Evolutionary conservation across 306 rosid genomes (phyloP), one percentile per base, ranked within the genome.

Genomic region (Casuarina cunninghamiana): DNA sequence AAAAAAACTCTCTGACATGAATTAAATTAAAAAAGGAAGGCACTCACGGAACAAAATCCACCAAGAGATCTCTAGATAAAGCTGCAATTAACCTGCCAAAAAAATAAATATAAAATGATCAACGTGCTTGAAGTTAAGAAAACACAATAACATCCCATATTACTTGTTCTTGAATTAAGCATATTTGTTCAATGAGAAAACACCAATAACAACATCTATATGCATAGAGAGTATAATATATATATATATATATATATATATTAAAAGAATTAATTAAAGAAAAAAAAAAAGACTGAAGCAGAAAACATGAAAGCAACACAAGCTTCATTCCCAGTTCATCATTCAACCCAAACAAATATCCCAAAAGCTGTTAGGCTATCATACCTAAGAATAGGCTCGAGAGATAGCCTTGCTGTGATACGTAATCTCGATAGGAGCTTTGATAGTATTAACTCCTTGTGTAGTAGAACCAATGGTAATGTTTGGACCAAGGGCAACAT

Each of bases 11-110:
- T 35, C 55, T 17, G 69, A 89, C 46, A 49, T 46, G 75, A 63
- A 75, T 72, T 71, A 66, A 76, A 77, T 78, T 63, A 53, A 82
- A 71, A 74, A 46, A 74, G 76, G 42, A 69, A 77, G 78, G 65
- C 79, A 92, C 98, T 89, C 84, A 94, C 98, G 88, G 97, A 72
- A 90, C 71, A 86, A 89, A 94, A 50, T 92, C 97, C 78, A 89
- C 92, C 6, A 90, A 83, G 45, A 92, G 83, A 85, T 94, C 98
- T 86, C 97, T 83, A 43, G 97, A 86, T 79, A 94, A 71, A 81
- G 89, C 96, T 5, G 97, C 92, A 67, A 92, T 83, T 81, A 92
- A 82, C 85, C 98, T 94, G 97, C 68, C 73, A 51, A 84, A 85
- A 65, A 42, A 77, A 65, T 26, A 26, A 74, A 10, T 12, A 37